A percentile compares a stretch with the other conserved stretches of the same genome.
Conservation (phyloP, 805 yeast genomes). For the Teunomyces tritomae region DNA sequence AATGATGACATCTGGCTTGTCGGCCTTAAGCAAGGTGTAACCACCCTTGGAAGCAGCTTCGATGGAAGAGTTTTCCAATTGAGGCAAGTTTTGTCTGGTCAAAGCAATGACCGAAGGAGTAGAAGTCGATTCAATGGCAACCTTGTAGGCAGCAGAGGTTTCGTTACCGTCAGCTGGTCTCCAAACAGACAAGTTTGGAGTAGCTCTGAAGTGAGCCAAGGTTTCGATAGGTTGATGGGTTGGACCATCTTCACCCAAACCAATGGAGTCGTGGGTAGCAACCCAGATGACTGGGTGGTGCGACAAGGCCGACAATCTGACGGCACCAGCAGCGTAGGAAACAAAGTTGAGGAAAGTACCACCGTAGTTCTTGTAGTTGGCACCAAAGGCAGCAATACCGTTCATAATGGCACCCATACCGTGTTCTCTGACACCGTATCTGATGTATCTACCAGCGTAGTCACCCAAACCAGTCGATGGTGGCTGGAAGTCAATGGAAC, state of each 20-base stretch:
- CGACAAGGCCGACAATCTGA: conserved; percentile 79
- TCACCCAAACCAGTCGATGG: conserved; percentile 76
- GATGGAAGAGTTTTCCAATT: conserved; percentile 85
- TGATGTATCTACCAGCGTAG: conserved; percentile 88
- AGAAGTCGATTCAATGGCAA: conserved; percentile 55
- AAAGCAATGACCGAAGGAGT: conserved; percentile 77
- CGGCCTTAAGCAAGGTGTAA: conserved; percentile 62
- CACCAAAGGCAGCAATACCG: conserved; percentile 91
- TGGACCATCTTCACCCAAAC: conserved; percentile 92
- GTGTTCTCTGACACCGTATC: conserved; percentile 99
- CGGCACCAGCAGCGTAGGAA: conserved; percentile 82
- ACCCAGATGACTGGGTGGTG: conserved; percentile 84
- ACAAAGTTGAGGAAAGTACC: conserved; percentile 97
- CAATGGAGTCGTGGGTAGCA: conserved; percentile 88
- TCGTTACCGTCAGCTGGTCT: conserved; percentile 95
- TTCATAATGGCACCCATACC: conserved; percentile 98
- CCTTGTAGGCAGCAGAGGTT: conserved; percentile 76
- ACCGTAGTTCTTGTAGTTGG: conserved; percentile 85
- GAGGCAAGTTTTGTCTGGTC: conserved; percentile 87
- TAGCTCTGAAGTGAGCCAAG: conserved; percentile 80
- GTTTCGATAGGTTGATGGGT: conserved; percentile 93
- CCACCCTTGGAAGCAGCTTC: conserved; percentile 96
- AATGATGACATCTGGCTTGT: conserved; percentile 65
- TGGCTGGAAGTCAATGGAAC: conserved; percentile 90
- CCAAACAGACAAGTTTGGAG: conserved; percentile 81